A percentile compares a stretch with the other conserved stretches of the same genome.
Evolutionary conservation across 2,329 filamentous ascomycete species (phyloP).

Genomic region (Nemania sp.): DNA sequence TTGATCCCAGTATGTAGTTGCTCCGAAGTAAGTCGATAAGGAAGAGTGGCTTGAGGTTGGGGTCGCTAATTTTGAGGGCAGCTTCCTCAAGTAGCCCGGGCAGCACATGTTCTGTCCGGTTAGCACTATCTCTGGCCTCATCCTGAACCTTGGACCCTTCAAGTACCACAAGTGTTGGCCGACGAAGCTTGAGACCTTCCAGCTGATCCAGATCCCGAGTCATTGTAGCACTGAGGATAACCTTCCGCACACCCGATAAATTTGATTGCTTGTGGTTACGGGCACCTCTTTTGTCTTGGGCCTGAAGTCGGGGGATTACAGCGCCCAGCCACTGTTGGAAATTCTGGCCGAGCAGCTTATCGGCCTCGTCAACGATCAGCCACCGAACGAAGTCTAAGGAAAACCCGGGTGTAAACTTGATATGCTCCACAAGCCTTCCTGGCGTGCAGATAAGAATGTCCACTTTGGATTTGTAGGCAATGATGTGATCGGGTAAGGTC

Average conservation of each 20-base stretch:
- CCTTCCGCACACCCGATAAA: conserved; percentile 68
- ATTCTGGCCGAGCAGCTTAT: conserved; percentile 86
- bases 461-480: conserved; percentile 70
- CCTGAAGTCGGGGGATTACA: conserved; percentile 66
- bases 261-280: conserved; percentile 59
- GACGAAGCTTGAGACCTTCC: conserved; percentile 69
- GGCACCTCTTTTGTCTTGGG: conserved; percentile 51
- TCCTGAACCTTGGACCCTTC: conserved; percentile 54
- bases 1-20: conserved; percentile 49
- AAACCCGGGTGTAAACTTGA: conserved; percentile 83
- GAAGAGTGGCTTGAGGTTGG: conserved; percentile 78
- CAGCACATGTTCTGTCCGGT: conserved; percentile 56
- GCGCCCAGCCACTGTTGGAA: conserved; percentile 88
- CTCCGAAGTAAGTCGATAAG: conserved; percentile 75
- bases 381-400: conserved; percentile 77
- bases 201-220: conserved; percentile 83
- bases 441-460: conserved; percentile 92
- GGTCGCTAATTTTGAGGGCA: conserved; percentile 70
- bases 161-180: conserved; percentile 77
- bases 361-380: conserved; percentile 92
- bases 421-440: conserved; percentile 87
- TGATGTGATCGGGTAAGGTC: conserved; percentile 64
- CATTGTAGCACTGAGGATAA: conserved; percentile 91
- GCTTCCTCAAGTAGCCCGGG: conserved; percentile 67
- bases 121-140: conserved; percentile 44